Conservation (phyloP, 257 asterid species). For the Jacaranda mimosifolia region DNA sequence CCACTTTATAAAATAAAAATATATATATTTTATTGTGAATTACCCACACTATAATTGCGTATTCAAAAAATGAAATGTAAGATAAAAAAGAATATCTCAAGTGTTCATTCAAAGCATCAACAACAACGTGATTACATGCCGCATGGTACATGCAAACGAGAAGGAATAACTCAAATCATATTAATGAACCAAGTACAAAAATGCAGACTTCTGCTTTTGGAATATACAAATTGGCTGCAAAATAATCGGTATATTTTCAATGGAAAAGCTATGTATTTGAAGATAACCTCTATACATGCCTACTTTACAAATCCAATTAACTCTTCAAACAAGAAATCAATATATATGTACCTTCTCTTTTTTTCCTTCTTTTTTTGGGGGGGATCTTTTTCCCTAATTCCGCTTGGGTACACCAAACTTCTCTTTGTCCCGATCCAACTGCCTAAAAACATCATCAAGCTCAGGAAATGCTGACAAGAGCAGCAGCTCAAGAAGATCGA, state of each 20-base stretch:
- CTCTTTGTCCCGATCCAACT: slow-evolving; percentile 67
- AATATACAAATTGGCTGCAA: slow-evolving; percentile 32
- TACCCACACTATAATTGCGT: too few species aligned
- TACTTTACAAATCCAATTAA: slow-evolving; percentile 21
- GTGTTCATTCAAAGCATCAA: too few species aligned
- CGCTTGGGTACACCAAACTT: slow-evolving; percentile 67
- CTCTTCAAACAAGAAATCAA: slow-evolving; percentile 29
- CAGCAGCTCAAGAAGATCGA: slow-evolving; percentile 80
- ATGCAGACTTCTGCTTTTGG: slow-evolving; percentile 11
- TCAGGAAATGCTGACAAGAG: slow-evolving; percentile 88
- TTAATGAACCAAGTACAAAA: neutral
- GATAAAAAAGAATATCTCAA: too few species aligned
- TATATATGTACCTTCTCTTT: neutral
- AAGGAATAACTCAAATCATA: too few species aligned
- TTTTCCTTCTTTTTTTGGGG: neutral
- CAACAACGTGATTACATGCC: too few species aligned
- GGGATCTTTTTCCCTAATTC: slow-evolving; percentile 30
- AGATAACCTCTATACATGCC: slow-evolving; percentile 42
- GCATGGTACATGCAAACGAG: too few species aligned
- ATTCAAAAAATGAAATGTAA: too few species aligned
- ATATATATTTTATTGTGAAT: too few species aligned
- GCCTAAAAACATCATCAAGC: slow-evolving; percentile 69
- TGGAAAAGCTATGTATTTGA: slow-evolving; percentile 25
- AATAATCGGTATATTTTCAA: neutral
- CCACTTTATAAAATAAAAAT: too few species aligned